Conservation (phyloP, 2,329 filamentous ascomycete genomes). For the Arthroderma uncinatum region DNA sequence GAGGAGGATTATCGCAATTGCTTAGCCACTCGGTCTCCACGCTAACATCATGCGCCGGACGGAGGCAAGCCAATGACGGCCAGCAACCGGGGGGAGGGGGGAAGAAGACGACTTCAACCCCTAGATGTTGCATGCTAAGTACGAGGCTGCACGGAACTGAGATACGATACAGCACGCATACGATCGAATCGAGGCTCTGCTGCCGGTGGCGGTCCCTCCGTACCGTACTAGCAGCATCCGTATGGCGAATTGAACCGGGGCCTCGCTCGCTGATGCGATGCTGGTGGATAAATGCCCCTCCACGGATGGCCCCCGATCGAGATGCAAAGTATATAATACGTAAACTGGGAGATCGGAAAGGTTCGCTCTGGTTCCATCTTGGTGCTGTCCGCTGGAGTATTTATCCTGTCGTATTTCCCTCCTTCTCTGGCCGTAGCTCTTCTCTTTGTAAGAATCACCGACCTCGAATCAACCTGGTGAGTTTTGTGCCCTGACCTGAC, state of each 20-base stretch:
- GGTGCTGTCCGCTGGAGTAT: background rate
- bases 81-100: background rate
- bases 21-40: background rate
- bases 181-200: constrained; percentile 4
- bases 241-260: no score
- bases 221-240: no score
- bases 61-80: background rate
- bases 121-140: background rate
- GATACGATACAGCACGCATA: background rate
- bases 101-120: background rate
- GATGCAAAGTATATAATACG: background rate
- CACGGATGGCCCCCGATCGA: background rate
- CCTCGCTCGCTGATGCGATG: no score
- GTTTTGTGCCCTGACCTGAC: background rate
- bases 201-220: background rate
- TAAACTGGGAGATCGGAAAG: background rate
- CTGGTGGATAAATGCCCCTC: background rate
- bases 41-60: background rate
- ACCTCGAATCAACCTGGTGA: background rate
- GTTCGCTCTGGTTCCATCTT: background rate
- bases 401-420: background rate
- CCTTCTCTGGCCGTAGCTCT: background rate
- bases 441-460: background rate
- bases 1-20: background rate
- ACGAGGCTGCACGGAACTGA: background rate